Conservation (phyloP, 441 rosid genomes). For the Viola pubescens region DNA sequence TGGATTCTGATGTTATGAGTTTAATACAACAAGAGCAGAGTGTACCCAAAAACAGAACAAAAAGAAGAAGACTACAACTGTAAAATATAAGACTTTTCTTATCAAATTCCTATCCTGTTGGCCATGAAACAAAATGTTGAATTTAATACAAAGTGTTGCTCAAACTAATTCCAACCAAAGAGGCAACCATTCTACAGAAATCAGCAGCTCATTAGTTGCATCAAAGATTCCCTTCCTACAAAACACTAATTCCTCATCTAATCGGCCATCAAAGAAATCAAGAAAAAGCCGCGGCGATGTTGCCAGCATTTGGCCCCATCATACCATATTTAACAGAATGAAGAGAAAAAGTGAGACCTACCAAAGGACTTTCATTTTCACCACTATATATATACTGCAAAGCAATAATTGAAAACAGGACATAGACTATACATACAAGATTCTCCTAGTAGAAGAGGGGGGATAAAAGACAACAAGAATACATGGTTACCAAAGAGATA, state of each 20-base stretch:
- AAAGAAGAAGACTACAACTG: too few species aligned
- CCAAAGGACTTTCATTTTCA: background rate
- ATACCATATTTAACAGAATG: background rate
- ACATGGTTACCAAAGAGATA: constrained; percentile 11
- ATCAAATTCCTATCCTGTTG: too few species aligned
- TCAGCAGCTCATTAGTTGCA: background rate
- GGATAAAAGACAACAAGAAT: constrained; percentile 11
- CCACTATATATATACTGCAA: constrained; percentile 1
- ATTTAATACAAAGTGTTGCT: too few species aligned
- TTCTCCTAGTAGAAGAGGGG: constrained; percentile 19
- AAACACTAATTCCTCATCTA: background rate
- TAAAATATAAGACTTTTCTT: too few species aligned
- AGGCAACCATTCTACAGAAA: background rate
- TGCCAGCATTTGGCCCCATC: background rate
- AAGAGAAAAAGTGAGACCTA: constrained; percentile 6
- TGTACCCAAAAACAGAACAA: too few species aligned
- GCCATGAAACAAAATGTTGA: too few species aligned
- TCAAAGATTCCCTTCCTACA: background rate
- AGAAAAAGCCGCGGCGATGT: background rate
- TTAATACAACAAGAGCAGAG: too few species aligned
- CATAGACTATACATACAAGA: constrained; percentile 13
- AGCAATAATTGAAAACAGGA: constrained; percentile 10
- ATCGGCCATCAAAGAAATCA: background rate
- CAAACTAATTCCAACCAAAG: too few species aligned
- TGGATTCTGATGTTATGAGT: too few species aligned